Evolutionary conservation across 805 yeast genomes (phyloP), one percentile per base, ranked within the genome.

Genomic region (Saccharomycopsis babjevae): DNA sequence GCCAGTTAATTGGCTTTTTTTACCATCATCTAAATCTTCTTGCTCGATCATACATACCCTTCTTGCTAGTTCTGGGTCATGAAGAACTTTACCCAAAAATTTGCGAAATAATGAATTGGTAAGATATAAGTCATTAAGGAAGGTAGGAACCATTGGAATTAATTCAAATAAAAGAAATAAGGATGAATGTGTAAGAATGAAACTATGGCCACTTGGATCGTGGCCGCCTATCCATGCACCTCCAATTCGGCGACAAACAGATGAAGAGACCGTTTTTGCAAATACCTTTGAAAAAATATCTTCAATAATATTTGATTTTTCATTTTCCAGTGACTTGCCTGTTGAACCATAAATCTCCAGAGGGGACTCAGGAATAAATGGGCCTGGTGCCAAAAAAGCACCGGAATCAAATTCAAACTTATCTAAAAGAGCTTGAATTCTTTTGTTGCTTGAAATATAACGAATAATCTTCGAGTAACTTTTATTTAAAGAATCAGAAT

Each of bases 201-300:
- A 94, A 1, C 89, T 86, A 70, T 94, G 99, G 0, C 99, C 99
- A 63, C 93, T 86, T 5, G 98, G 97, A 74, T 94, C 99, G 69
- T 90, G 97, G 0, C 99, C 99, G 0, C 97, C 90, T 7, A 66
- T 63, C 94, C 93, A 88, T 16, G 67, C 61, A 0, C 98, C 86
- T 57, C 84, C 90, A 68, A 80, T 34, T 63, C 69, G 58, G 70
- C 94, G 72, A 70, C 94, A 81, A 1, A 70, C 66, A 1, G 76
- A 70, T 0, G 83, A 74, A 18, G 76, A 67, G 16, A 74, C 55
- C 13, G 52, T 22, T 46, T 46, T 46, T 22, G 52, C 30, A 25
- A 46, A 46, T 46, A 18, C 52, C 13, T 39, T 52, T 4, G 52
- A 46, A 13, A 46, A 46, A 46, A 46, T 30, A 11, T 59, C 59